Base-by-base conservation (phyloP, 2,329 filamentous ascomycete genomes). In the Penicillium sp. region DNA sequence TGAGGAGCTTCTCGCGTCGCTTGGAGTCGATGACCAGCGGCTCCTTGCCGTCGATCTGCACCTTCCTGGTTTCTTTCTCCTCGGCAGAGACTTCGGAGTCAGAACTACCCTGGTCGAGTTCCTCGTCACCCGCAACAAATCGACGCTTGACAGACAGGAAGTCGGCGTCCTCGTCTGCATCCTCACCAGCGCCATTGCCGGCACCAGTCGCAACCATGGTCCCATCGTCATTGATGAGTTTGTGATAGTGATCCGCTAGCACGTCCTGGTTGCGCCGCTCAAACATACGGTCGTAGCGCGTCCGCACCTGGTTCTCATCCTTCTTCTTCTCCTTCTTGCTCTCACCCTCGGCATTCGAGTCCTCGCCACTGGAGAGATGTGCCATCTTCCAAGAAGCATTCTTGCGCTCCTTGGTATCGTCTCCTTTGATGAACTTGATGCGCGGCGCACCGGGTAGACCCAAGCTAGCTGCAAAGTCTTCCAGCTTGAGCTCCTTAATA, bases 211-310 rank as follows among this genome's bases (percentile, higher is more conserved):
- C 70, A 66, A 54, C 72, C 70, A 58, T 70, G 54, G 50, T 78
- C 68, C 70, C 72, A 35, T 80, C 83, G 33, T 84, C 79, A 44
- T 78, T 78, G 52, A 97, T 84, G 55, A 98, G 80, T 65, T 92
- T 95, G 52, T 83, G 82, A 75, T 96, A 97, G 72, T 98, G 93
- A 48, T 86, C 84, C n/a, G 92, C 91, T 56, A 98, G 73, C 28
- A 98, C 88, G 66, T 96, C 91, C 71, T 97, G 92, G 71, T 98
- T 98, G 61, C 87, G 88, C 53, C 93, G 81, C 75, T 96, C 92
- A 71, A 97, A 96, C 93, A 98, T 97, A 60, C 89, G 86, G 70
- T 98, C 90, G 68, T 95, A 95, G 70, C 95, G 97, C 28, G 95
- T 98, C 54, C 90, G 82, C 15, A 95, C 88, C 60, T 66, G 61